Conservation (phyloP, 805 yeast species). For the Candida xiaguanensis region DNA sequence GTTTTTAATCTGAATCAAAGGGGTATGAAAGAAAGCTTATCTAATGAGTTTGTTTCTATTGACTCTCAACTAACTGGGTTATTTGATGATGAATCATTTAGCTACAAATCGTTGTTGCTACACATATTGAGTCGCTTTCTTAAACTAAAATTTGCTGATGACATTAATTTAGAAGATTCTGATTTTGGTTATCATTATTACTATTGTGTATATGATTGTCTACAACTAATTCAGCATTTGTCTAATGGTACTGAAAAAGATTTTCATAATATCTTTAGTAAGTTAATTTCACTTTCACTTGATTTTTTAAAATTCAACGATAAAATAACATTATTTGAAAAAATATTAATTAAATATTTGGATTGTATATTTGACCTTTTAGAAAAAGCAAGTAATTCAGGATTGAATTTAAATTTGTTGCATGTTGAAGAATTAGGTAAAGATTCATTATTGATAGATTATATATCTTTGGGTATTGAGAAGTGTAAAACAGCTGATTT, state of each 20-base stretch:
- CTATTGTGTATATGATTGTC: slow-evolving; percentile 31
- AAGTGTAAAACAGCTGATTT: slow-evolving; percentile 40
- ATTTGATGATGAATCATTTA: slow-evolving; percentile 13
- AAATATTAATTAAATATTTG: slow-evolving; percentile 24
- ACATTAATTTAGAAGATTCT: slow-evolving; percentile 14
- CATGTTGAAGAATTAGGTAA: slow-evolving; percentile 28
- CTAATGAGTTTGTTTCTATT: slow-evolving; percentile 47
- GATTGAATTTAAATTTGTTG: slow-evolving; percentile 24
- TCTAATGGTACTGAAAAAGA: slow-evolving; percentile 57
- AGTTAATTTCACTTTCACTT: slow-evolving; percentile 34
- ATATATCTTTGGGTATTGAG: slow-evolving; percentile 48
- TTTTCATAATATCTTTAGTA: slow-evolving; percentile 43
- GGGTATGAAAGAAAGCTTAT: slow-evolving; percentile 45
- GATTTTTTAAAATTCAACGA: slow-evolving; percentile 14
- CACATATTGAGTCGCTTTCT: slow-evolving; percentile 46
- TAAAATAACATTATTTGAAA: slow-evolving; percentile 19
- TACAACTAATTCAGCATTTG: slow-evolving; percentile 41
- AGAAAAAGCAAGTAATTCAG: slow-evolving; percentile 25
- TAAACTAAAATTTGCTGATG: slow-evolving; percentile 18
- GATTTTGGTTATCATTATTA: slow-evolving; percentile 14
- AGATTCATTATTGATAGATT: slow-evolving; percentile 36
- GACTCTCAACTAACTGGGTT: not conserved
- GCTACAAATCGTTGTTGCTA: slow-evolving; percentile 57
- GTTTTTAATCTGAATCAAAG: slow-evolving; percentile 47
- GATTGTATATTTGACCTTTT: slow-evolving; percentile 26